These are phyloP conservation scores for Schwanniomyces vanrijiae DNA, from an alignment of 805 yeast species.

Conservation along the genomic window DNA sequence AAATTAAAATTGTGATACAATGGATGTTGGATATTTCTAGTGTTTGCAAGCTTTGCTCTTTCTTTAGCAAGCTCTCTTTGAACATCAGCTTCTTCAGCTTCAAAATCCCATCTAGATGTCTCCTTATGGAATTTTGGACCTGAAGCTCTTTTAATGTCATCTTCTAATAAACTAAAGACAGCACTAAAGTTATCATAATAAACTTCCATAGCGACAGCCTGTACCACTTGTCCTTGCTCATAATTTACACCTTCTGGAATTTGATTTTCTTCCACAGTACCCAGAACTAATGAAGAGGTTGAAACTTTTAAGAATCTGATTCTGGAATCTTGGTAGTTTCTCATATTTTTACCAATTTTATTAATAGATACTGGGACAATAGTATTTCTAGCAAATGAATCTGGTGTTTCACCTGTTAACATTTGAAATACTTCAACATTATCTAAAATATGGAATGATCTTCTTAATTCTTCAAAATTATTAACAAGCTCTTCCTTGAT, in stretches of 20 bases:
- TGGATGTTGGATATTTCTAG: constrained; percentile 87
- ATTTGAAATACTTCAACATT: constrained; percentile 78
- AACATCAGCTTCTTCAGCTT: constrained; percentile 67
- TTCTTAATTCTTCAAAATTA: constrained; percentile 84
- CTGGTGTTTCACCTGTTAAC: constrained; percentile 82
- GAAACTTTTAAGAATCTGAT: constrained; percentile 40
- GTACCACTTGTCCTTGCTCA: constrained; percentile 75
- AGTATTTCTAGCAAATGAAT: constrained; percentile 64
- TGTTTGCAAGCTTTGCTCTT: constrained; percentile 64
- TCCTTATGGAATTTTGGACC: constrained; percentile 50
- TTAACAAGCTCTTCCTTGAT: constrained; percentile 84
- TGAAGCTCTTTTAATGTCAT: constrained; percentile 58
- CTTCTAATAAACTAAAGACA: constrained; percentile 66
- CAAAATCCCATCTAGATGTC: constrained; percentile 76
- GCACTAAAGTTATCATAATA: constrained; percentile 77
- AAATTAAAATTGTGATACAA: constrained; percentile 80
- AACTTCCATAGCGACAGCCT: constrained; percentile 71
- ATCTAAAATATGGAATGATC: constrained; percentile 62
- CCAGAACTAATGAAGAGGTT: constrained; percentile 43
- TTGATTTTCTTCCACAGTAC: constrained; percentile 45
- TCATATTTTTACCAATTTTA: constrained; percentile 64
- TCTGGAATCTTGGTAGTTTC: constrained; percentile 50
- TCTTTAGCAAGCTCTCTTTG: constrained; percentile 59
- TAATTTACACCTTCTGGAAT: constrained; percentile 45
- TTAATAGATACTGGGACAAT: constrained; percentile 75